phyloP scores from a whole-genome alignment of 441 rosid genomes.

The Erodium moschatum region DNA sequence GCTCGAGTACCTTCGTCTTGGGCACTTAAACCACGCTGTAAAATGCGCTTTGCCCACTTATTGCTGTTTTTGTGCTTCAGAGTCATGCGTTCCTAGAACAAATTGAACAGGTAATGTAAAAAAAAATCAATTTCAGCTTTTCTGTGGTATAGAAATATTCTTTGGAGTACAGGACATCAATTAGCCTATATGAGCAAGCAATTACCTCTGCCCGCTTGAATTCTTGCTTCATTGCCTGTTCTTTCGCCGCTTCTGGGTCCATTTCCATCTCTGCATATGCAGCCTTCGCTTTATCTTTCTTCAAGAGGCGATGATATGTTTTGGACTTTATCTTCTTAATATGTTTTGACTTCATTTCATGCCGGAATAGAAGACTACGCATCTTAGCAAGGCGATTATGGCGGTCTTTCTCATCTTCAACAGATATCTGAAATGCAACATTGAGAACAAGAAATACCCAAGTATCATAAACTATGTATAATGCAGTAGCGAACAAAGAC shows the following conservation, averaged over 20 bases:
- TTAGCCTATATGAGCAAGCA: slow-evolving; percentile 13
- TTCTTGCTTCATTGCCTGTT: slow-evolving; percentile 70
- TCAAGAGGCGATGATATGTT: slow-evolving; percentile 63
- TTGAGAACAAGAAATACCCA: slow-evolving; percentile 16
- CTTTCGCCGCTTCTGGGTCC: slow-evolving; percentile 82
- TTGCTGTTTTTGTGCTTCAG: slow-evolving; percentile 69
- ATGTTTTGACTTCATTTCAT: slow-evolving; percentile 72
- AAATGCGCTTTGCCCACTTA: slow-evolving; percentile 70
- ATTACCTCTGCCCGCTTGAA: slow-evolving; percentile 69
- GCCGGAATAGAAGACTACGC: slow-evolving; percentile 80
- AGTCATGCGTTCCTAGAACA: slow-evolving; percentile 70
- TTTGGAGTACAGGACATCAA: neutral
- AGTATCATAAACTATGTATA: neutral
- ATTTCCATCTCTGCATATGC: slow-evolving; percentile 38
- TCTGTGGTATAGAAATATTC: neutral
- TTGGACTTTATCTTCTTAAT: slow-evolving; percentile 92
- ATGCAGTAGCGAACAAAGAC: slow-evolving; percentile 1
- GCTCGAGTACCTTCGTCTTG: slow-evolving; percentile 79
- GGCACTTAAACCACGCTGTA: slow-evolving; percentile 55
- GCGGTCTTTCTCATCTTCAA: slow-evolving; percentile 56
- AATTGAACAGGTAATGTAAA: slow-evolving; percentile 14
- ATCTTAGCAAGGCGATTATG: slow-evolving; percentile 62
- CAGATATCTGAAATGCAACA: slow-evolving; percentile 49
- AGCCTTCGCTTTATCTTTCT: slow-evolving; percentile 51
- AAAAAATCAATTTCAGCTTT: slow-evolving; percentile 1